phyloP scores from a whole-genome alignment of 2,329 filamentous ascomycete species.

The Raffaelea ambrosiae region DNA sequence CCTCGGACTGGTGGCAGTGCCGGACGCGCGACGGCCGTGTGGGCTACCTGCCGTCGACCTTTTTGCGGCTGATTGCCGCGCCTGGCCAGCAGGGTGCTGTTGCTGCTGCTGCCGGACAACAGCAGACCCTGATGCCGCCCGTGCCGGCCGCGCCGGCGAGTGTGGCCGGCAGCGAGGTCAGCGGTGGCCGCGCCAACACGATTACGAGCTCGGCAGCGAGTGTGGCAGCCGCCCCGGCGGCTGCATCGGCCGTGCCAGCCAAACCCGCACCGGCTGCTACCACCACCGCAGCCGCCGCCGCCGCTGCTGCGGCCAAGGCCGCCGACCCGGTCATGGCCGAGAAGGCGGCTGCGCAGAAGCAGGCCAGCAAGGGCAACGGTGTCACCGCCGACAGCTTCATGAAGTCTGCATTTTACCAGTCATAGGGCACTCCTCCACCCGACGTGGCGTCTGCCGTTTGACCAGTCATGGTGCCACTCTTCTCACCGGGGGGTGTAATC shows the following conservation, averaged over 20 bases:
- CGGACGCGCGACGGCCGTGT: constrained; percentile 81
- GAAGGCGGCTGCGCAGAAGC: constrained; percentile 11
- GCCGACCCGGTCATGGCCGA: constrained; percentile 12
- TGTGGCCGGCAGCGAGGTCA: constrained; percentile 43
- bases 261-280: background rate
- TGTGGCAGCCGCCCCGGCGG: constrained; percentile 13
- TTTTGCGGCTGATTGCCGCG: constrained; percentile 65
- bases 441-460: no score
- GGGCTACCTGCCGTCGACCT: constrained; percentile 86
- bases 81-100: constrained; percentile 25
- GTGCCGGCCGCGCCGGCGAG: constrained; percentile 15
- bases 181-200: background rate
- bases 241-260: constrained; percentile 11
- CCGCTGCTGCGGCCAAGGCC: background rate
- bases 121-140: background rate
- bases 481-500: no score
- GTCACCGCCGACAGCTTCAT: constrained; percentile 47
- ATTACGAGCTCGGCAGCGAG: constrained; percentile 18
- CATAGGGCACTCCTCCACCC: no score
- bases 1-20: constrained; percentile 96
- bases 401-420: constrained; percentile 51
- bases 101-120: constrained; percentile 2
- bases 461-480: no score
- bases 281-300: background rate
- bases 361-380: constrained; percentile 13